Base-by-base conservation (phyloP, 169 alveolate species). In the Cyclospora cayetanensis region DNA sequence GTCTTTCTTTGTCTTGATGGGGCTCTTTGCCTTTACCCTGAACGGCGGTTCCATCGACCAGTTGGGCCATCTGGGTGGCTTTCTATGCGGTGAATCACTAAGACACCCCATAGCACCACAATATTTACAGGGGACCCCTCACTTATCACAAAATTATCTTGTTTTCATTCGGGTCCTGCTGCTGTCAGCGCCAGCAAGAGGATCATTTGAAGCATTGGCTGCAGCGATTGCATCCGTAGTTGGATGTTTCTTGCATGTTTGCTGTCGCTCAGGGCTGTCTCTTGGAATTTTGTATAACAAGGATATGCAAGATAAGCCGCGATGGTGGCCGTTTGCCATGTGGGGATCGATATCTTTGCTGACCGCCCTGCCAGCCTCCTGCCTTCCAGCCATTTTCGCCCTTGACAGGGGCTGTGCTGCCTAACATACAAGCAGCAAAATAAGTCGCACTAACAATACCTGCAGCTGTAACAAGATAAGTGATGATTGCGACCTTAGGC, bases 41-140 rank as follows among this genome's bases (percentile, higher is more conserved):
- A 95, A 95, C 46, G 96, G 97, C 50, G 93, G 96, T 4, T 94
- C 94, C 42, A 93, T 96, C 52, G 97, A 96, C 83, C 97, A 96
- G 86, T 84, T 95, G 95, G 97, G 97, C 0, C 97, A 96, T 80
- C 93, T 94, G 77, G 97, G 97, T 76, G 97, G 97, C n/a, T 72
- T 96, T 20, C 89, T 96, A 12, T 91, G 95, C 82, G 96, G 96
- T 94, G 65, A 76, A 80, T 34, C 37, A 25, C 11, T n/a, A 7
- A n/a, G n/a, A n/a, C 9, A 11, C 60, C 9, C 60, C 25, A 11
- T 18, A 18, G 9, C 60, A 9, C 25, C 25, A 50, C 60, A 50
- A 9, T 9, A 11, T 9, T 50, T 50, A 11, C 9, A 50, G 60
- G 9, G 18, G 9, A 18, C 18, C 9, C 60, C 9, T 50, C 9